These are phyloP conservation scores for Diutina mesorugosa DNA, from an alignment of 1,139 yeast genomes.

Conservation along the genomic window DNA sequence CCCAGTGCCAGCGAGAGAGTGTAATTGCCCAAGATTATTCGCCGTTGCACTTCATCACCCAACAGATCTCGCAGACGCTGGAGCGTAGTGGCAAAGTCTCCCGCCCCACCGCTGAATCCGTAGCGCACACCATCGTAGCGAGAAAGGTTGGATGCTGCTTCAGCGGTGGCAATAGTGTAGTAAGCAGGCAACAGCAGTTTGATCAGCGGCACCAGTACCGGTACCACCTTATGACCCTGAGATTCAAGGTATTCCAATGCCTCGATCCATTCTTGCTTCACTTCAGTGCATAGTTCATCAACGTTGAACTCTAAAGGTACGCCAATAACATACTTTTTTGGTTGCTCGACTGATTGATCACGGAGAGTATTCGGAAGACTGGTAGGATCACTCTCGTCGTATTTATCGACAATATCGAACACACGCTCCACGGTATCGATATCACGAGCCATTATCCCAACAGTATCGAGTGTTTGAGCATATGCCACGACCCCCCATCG, in stretches of 20 bases:
- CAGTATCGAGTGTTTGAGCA: slow-evolving; percentile 92
- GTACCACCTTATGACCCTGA: slow-evolving; percentile 42
- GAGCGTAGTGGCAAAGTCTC: background rate
- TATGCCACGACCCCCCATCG: slow-evolving; percentile 88
- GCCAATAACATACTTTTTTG: slow-evolving; percentile 40
- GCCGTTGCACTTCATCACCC: slow-evolving; percentile 71
- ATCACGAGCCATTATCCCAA: slow-evolving; percentile 59
- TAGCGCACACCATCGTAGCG: slow-evolving; percentile 85
- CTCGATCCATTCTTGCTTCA: slow-evolving; percentile 32
- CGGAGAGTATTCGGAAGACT: slow-evolving; percentile 33
- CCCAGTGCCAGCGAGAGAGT: slow-evolving; percentile 64
- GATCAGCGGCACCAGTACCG: slow-evolving; percentile 61
- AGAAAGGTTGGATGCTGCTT: slow-evolving; percentile 85
- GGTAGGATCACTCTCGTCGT: slow-evolving; percentile 77
- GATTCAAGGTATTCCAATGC: slow-evolving; percentile 29
- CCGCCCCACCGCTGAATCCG: slow-evolving; percentile 27
- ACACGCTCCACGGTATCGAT: slow-evolving; percentile 32
- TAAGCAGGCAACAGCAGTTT: slow-evolving; percentile 67
- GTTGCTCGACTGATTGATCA: background rate
- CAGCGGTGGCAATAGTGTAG: slow-evolving; percentile 82
- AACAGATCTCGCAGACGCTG: slow-evolving; percentile 15
- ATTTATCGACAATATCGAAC: slow-evolving; percentile 40
- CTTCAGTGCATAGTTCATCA: slow-evolving; percentile 36
- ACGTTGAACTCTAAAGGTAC: slow-evolving; percentile 55
- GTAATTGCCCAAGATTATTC: slow-evolving; percentile 78